Conservation (phyloP, 495 filamentous ascomycete species). For the Penicillium alfredii region DNA sequence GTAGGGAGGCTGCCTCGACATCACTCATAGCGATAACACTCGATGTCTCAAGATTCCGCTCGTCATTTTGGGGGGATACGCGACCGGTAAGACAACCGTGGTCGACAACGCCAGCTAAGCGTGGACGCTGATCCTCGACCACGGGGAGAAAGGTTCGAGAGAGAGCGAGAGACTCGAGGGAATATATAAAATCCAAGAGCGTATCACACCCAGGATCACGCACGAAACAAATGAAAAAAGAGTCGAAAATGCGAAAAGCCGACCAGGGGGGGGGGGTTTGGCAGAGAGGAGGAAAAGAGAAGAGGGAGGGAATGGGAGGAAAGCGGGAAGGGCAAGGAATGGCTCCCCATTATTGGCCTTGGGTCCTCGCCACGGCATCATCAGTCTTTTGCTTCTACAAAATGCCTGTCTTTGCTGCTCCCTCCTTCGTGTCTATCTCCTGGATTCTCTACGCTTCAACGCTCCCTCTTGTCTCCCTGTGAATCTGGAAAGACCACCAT, state of each 20-base stretch:
- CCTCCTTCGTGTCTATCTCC: too few relatives aligned
- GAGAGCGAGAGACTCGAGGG: conserved; percentile 2
- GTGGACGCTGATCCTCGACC: conserved; percentile 34
- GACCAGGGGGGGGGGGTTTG: too few relatives aligned
- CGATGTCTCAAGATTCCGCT: conserved; percentile 38
- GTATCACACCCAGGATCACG: too few relatives aligned
- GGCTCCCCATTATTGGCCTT: conserved; percentile 13
- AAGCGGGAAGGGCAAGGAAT: conserved; percentile 19
- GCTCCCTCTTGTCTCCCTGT: neutral
- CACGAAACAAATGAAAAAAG: too few relatives aligned
- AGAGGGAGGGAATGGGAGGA: conserved; percentile 15
- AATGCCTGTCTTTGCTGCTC: too few relatives aligned
- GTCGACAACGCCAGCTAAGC: conserved; percentile 33
- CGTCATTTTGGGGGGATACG: conserved; percentile 46
- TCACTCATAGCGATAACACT: conserved; percentile 50
- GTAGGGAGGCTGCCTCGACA: conserved; percentile 42
- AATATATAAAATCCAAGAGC: too few relatives aligned
- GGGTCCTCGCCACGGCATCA: conserved; percentile 9
- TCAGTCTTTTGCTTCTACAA: conserved; percentile 5
- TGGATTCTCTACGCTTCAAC: too few relatives aligned
- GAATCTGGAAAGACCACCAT: neutral
- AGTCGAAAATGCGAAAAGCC: too few relatives aligned
- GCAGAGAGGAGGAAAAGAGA: conserved; percentile 13
- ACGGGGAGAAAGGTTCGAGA: conserved; percentile 10
- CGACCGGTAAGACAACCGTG: conserved; percentile 30